Conservation (phyloP, 1,284 basidiomycete genomes). For the Marasmius sp. region DNA sequence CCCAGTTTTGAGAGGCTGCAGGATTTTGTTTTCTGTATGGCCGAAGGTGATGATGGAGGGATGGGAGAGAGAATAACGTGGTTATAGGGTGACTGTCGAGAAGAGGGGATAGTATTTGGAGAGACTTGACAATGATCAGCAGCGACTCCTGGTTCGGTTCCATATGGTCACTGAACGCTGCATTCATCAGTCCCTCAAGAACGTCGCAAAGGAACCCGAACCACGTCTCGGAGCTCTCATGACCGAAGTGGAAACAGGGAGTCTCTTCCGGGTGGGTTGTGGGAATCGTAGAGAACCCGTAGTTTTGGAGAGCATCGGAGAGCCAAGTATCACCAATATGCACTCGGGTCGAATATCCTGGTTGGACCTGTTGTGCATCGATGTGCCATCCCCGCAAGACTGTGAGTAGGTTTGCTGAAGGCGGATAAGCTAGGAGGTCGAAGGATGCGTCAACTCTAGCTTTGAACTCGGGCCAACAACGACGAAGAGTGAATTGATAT, state of each 20-base stretch:
- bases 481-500: constrained; percentile 1
- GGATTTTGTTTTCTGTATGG: constrained; percentile 1
- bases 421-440: constrained; percentile 2
- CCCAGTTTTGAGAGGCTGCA: neutral
- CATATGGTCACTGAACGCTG: neutral
- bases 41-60: constrained; percentile 4
- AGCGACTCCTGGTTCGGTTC: neutral
- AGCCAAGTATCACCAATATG: neutral
- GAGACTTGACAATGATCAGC: neutral
- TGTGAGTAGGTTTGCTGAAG: constrained; percentile 1
- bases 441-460: constrained; percentile 5
- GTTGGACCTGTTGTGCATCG: neutral
- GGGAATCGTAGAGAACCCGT: neutral
- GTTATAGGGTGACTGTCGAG: constrained; percentile 2
- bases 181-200: neutral
- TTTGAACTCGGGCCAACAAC: constrained; percentile 7
- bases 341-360: neutral
- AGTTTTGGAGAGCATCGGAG: neutral
- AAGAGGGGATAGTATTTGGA: constrained; percentile 5
- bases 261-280: neutral
- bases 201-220: neutral
- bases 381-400: constrained; percentile 3
- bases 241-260: neutral
- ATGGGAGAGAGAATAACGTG: constrained; percentile 3
- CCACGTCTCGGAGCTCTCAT: neutral